These are phyloP conservation scores for Arxiozyma bovina DNA, from an alignment of 1,139 yeast species.

Conservation along the genomic window DNA sequence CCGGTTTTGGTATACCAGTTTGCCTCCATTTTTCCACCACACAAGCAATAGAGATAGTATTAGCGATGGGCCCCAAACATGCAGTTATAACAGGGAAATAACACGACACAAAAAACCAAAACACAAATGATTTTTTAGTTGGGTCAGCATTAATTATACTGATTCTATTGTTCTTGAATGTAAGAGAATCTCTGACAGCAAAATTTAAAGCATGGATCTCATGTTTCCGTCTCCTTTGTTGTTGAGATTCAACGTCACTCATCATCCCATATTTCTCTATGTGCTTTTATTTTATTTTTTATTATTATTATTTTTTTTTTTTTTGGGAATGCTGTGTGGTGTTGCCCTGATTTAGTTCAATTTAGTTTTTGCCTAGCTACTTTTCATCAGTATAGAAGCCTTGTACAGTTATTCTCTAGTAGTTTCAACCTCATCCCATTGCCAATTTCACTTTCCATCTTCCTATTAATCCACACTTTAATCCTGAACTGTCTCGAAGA, in stretches of 20 bases:
- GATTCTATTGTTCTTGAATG: slow-evolving; percentile 22
- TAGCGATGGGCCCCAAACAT: slow-evolving; percentile 69
- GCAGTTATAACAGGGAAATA: slow-evolving; percentile 68
- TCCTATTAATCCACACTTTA: no score
- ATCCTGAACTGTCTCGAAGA: no score
- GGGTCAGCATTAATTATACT: slow-evolving; percentile 25
- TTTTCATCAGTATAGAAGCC: no score
- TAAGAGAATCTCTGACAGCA: slow-evolving; percentile 17
- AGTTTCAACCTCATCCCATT: no score
- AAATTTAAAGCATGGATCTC: slow-evolving; percentile 1
- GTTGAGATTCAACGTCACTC: slow-evolving; percentile 1
- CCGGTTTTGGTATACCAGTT: neutral
- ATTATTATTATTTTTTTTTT: no score
- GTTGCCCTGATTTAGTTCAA: no score
- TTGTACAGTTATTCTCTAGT: no score
- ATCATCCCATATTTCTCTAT: neutral
- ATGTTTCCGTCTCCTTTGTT: neutral
- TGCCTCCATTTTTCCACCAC: slow-evolving; percentile 63
- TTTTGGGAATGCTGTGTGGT: neutral
- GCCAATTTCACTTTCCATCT: no score
- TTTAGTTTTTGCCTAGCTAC: no score
- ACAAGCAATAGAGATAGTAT: slow-evolving; percentile 62
- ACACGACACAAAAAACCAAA: slow-evolving; percentile 57
- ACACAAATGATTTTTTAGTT: slow-evolving; percentile 31
- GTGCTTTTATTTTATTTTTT: no score